Percentiles rank a stretch among this genome's conserved stretches.
Evolutionary conservation across 306 rosid genomes (phyloP).

Genomic region (Lotus japonicus): DNA sequence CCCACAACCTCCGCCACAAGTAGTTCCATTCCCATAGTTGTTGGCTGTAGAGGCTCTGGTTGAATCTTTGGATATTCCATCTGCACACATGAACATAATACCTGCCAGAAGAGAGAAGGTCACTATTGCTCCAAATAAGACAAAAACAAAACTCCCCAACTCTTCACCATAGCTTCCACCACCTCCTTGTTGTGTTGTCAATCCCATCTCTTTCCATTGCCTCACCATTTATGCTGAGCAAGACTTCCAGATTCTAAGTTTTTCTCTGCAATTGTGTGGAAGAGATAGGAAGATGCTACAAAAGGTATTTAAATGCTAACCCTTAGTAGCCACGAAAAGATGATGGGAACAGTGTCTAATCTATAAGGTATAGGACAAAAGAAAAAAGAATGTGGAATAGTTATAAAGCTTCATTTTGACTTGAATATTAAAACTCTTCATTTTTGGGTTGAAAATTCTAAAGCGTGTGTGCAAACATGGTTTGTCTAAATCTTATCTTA

Average conservation of each 20-base stretch:
- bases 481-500: constrained; percentile 22
- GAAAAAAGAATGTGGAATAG: not conserved
- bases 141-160: constrained; percentile 20
- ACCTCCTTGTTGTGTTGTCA: constrained; percentile 9
- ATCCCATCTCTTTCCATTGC: constrained; percentile 31
- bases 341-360: constrained; percentile 15
- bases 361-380: not conserved
- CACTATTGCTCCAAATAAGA: constrained; percentile 38
- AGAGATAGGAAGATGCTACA: not conserved
- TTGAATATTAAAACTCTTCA: not conserved
- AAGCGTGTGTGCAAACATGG: too few relatives aligned
- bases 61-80: constrained; percentile 43
- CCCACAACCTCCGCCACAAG: constrained; percentile 51
- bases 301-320: not conserved
- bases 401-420: not conserved
- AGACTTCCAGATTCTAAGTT: not conserved
- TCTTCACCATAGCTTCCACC: constrained; percentile 20
- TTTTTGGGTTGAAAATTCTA: not conserved
- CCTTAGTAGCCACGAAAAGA: not conserved
- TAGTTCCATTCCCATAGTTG: constrained; percentile 24
- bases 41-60: constrained; percentile 29
- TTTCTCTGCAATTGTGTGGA: not conserved
- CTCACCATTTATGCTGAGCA: constrained; percentile 38
- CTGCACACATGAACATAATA: constrained; percentile 58
- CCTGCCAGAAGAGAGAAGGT: constrained; percentile 38